phyloP scores from a whole-genome alignment of 2,329 filamentous ascomycete species.

The Orbilia brochopaga region DNA sequence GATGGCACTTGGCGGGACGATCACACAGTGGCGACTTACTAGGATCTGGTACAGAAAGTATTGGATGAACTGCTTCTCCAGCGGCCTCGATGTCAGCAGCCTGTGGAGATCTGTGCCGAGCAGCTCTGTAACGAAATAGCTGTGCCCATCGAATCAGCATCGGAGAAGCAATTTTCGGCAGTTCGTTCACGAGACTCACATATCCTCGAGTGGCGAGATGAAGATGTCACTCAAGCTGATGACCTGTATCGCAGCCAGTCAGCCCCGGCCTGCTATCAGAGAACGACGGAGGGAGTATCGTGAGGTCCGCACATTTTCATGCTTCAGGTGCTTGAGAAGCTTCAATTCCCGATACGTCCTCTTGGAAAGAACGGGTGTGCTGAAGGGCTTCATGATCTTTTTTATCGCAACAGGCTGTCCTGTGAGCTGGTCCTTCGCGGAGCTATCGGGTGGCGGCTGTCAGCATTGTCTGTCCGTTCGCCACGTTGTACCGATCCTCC shows the following conservation, averaged over 20 bases:
- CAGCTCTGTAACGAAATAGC: constrained; percentile 97
- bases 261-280: not conserved
- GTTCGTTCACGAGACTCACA: constrained; percentile 66
- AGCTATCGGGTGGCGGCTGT: constrained; percentile 64
- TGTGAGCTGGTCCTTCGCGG: constrained; percentile 96
- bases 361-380: constrained; percentile 97
- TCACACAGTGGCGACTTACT: constrained; percentile 65
- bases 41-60: constrained; percentile 99
- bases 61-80: constrained; percentile 99
- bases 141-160: constrained; percentile 57
- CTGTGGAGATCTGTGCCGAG: constrained; percentile 95
- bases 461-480: not conserved
- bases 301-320: constrained; percentile 78
- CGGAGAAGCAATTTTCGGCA: not conserved
- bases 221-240: constrained; percentile 99
- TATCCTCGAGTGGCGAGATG: constrained; percentile 97
- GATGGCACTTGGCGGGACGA: not conserved
- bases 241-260: constrained; percentile 65
- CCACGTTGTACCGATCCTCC: not conserved
- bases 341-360: constrained; percentile 97
- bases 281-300: not conserved
- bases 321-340: constrained; percentile 91
- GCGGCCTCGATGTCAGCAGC: constrained; percentile 87
- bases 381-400: constrained; percentile 99
- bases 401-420: constrained; percentile 96